Evolutionary conservation across 805 yeast genomes (phyloP), one percentile per base, ranked within the genome.

Genomic region (Nakazawaea siamensis): DNA sequence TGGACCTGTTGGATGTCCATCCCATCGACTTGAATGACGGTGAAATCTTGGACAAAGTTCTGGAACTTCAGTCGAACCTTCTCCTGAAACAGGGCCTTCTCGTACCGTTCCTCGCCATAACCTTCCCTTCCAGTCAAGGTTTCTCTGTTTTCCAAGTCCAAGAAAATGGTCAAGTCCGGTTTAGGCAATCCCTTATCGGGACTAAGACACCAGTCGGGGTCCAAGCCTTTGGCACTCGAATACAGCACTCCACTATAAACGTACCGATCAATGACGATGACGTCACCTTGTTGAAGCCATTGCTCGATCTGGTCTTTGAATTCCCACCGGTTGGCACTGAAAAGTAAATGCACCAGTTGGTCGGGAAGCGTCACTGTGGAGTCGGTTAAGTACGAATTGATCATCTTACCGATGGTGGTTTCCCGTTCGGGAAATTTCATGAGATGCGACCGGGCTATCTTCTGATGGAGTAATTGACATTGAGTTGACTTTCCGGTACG

Each of bases 261-360:
- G 49, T 90, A 92, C 43, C 99, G 63, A 52, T 92, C 99, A 38
- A 88, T 54, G 0, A 92, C 64, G 1, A 92, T 68, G 34, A 67
- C 65, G 10, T 50, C 51, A 1, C 95, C 96, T 0, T 52, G 43
- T 1, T 55, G 45, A 14, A 87, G 54, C 10, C 60, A 50, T 1
- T 50, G 37, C 9, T 57, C 50, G 4, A 92, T 74, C 4, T 55
- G 52, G 1, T 61, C 55, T 2, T 66, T 69, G 16, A 74, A 47
- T 53, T 92, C 99, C 99, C 99, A 92, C 43, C 99, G 62, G 49
- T 92, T 92, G 1, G 97, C 96, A 45, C 87, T 76, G 54, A 92
- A 92, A 23, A 92, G 60, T 17, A 92, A 62, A 56, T 92, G 99
- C 4, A 87, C 80, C 0, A 95, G 66, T 52, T 86, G 78, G 49